These are phyloP conservation scores for Plantago major DNA, from an alignment of 257 asterid species.

Conservation along the genomic window DNA sequence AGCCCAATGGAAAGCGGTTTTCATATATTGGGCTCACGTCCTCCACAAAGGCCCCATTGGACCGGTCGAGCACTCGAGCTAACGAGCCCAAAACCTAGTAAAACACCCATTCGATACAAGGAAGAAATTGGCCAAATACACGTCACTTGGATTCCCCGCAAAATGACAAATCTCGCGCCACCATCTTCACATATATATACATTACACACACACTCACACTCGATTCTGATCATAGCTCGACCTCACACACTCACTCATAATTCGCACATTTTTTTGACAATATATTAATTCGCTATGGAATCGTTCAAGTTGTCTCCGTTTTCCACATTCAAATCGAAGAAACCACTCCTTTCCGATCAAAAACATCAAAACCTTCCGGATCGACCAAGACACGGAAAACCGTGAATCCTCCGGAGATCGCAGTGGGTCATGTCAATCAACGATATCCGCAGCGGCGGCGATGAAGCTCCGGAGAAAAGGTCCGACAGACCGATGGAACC, in stretches of 20 bases:
- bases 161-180: constrained; percentile 24
- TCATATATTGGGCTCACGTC: too few species aligned
- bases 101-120: too few species aligned
- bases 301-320: constrained; percentile 24
- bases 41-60: background rate
- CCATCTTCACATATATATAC: background rate
- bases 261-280: constrained; percentile 4
- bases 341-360: constrained; percentile 28
- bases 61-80: background rate
- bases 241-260: background rate
- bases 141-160: constrained; percentile 52
- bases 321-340: constrained; percentile 43
- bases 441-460: constrained; percentile 58
- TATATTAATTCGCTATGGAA: constrained; percentile 42
- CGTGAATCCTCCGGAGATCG: constrained; percentile 44
- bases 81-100: too few species aligned
- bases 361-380: constrained; percentile 14
- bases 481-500: constrained; percentile 17
- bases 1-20: too few species aligned
- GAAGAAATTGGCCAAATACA: constrained; percentile 40
- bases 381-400: constrained; percentile 60
- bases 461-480: constrained; percentile 38
- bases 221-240: background rate
- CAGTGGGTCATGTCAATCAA: constrained; percentile 55
- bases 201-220: too few species aligned